Percentiles rank a stretch among this genome's conserved stretches.
These are phyloP conservation scores for Ogataea ramenticola DNA, from an alignment of 805 yeast genomes.

Conservation along the genomic window DNA sequence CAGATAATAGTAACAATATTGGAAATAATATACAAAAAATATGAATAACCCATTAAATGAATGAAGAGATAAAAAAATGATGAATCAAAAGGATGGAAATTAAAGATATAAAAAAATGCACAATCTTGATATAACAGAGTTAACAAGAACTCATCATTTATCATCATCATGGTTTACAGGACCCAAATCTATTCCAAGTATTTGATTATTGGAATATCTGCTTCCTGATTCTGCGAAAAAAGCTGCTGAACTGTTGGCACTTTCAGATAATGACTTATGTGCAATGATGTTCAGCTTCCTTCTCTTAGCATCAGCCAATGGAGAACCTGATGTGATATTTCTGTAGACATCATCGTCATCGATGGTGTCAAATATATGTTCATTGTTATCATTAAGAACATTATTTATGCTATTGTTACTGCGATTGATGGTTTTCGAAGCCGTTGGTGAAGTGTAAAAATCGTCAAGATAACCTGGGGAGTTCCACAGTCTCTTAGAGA, in stretches of 20 bases:
- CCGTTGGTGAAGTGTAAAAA: slow-evolving; percentile 48
- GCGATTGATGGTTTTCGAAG: slow-evolving; percentile 7
- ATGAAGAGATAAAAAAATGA: neutral
- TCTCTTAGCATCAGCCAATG: slow-evolving; percentile 18
- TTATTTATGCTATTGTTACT: neutral
- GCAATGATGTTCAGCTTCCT: slow-evolving; percentile 6
- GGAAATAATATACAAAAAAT: neutral
- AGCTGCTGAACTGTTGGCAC: slow-evolving; percentile 1
- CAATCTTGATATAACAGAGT: too few species aligned
- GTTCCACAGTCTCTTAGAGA: slow-evolving; percentile 50
- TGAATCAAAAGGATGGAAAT: neutral
- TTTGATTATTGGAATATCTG: slow-evolving; percentile 34
- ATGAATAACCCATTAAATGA: neutral
- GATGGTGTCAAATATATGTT: neutral
- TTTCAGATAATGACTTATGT: slow-evolving; percentile 10
- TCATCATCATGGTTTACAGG: slow-evolving; percentile 22
- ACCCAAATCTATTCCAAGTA: slow-evolving; percentile 52
- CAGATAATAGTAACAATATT: too few species aligned
- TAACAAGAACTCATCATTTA: too few species aligned
- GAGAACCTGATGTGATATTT: slow-evolving; percentile 26
- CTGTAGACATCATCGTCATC: neutral
- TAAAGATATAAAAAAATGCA: neutral
- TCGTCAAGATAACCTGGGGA: slow-evolving; percentile 64
- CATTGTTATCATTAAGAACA: slow-evolving; percentile 19
- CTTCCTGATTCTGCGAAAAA: slow-evolving; percentile 8